Percentiles rank a stretch among this genome's conserved stretches.
phyloP scores from a whole-genome alignment of 495 filamentous ascomycete species.

The Tuber melanosporum region DNA sequence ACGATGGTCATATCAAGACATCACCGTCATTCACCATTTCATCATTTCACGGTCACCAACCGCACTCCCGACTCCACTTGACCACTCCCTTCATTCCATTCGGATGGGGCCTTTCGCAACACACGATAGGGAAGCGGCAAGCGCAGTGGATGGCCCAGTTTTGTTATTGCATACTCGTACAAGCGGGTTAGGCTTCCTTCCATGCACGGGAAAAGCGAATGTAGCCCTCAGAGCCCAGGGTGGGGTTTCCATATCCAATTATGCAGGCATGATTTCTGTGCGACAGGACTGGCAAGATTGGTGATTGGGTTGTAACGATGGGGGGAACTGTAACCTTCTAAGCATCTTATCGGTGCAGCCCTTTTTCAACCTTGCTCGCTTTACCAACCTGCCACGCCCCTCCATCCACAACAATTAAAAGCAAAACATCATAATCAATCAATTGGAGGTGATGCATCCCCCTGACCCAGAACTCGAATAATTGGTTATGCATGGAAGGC shows the following conservation, averaged over 20 bases:
- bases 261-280: not conserved
- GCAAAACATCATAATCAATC: not conserved
- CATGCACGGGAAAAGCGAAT: not conserved
- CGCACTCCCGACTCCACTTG: not conserved
- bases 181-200: not conserved
- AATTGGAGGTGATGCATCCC: not conserved
- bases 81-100: not conserved
- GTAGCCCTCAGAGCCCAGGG: not conserved
- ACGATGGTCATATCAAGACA: not conserved
- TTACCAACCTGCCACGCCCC: not conserved
- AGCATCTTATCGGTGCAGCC: not conserved
- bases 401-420: not conserved
- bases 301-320: not conserved
- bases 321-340: not conserved
- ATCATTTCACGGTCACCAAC: not conserved
- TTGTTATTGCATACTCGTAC: not conserved
- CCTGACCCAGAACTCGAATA: not conserved
- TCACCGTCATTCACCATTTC: not conserved
- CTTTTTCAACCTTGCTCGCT: not conserved
- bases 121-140: not conserved
- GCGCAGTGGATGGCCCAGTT: not conserved
- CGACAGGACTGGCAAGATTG: not conserved
- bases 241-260: not conserved
- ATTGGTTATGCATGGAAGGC: conserved; percentile 3
- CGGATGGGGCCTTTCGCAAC: not conserved